Base-by-base conservation (phyloP, 139 green algal genomes). In the Diplosphaera chodatii region DNA sequence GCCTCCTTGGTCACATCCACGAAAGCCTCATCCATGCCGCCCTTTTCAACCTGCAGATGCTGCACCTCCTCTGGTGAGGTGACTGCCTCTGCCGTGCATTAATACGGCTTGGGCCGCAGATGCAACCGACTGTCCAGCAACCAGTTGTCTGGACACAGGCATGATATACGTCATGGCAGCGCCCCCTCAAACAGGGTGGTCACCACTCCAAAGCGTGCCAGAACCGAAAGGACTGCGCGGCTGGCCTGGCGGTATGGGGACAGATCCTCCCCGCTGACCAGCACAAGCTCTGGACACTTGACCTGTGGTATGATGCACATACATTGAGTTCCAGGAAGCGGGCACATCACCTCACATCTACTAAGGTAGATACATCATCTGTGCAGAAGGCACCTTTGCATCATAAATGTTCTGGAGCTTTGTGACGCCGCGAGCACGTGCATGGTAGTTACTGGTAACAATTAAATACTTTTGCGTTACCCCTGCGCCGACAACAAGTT, bases 361-460 rank as follows among this genome's bases (percentile, higher is more conserved):
- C n/a, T n/a, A n/a, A n/a, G n/a, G n/a, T n/a, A n/a, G n/a, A n/a
- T n/a, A n/a, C n/a, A n/a, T n/a, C n/a, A n/a, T n/a, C n/a, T n/a
- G n/a, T n/a, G n/a, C n/a, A n/a, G n/a, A n/a, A n/a, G n/a, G n/a
- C 10, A 59, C 48, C 48, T 68, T 74, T 0, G 87, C 89, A 25
- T 93, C 85, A 15, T 40, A 69, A n/a, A 82, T 87, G 63, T 65
- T 67, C 85, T 90, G 92, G 10, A 95, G 83, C 80, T 96, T 97
- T 64, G 74, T 83, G 10, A 97, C 89, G 3, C 91, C 91, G 23
- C 55, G 28, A 10, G 32, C 31, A 5, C 91, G 78, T 0, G 91
- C 91, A 2, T 70, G 40, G 37, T 97, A 97, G 78, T 97, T 97
- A 74, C 73, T 87, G 0, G 91, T 96, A 21, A 96, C 89, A 21